Percentiles rank a stretch among this genome's conserved stretches.
Evolutionary conservation across 768 basidiomycete species (phyloP).

Genomic region (Rhodotorula toruloides): DNA sequence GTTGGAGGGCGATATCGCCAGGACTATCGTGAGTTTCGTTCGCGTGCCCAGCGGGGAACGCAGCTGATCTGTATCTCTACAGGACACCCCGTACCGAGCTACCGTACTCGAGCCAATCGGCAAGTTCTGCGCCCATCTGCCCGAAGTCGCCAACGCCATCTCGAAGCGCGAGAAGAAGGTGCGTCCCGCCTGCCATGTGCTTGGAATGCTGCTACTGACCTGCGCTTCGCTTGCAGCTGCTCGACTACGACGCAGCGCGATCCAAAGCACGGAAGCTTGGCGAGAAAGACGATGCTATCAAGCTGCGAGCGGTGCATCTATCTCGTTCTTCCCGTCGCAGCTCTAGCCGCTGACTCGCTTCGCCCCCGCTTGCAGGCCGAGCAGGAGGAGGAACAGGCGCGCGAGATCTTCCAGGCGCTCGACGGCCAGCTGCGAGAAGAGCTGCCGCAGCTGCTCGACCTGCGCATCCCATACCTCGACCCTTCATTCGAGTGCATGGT

Average conservation of each 20-base stretch:
- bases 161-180: conserved; percentile 96
- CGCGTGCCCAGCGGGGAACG: too few relatives aligned
- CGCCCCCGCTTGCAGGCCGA: conserved; percentile 72
- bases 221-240: conserved; percentile 55
- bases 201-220: not conserved
- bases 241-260: conserved; percentile 91
- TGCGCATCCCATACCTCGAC: conserved; percentile 95
- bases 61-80: not conserved
- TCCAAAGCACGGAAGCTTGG: conserved; percentile 81
- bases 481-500: conserved; percentile 98
- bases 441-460: conserved; percentile 83
- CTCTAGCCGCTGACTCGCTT: not conserved
- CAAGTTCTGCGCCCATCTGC: conserved; percentile 94
- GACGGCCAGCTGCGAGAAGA: conserved; percentile 88
- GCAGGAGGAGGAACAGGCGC: conserved; percentile 89
- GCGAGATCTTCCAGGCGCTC: conserved; percentile 86
- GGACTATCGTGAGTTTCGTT: conserved; percentile 68
- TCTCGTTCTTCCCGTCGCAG: not conserved
- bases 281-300: conserved; percentile 90
- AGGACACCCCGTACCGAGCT: conserved; percentile 92
- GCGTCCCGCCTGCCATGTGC: not conserved
- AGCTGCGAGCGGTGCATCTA: conserved; percentile 67
- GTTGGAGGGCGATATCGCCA: conserved; percentile 71
- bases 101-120: conserved; percentile 92
- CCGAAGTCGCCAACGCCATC: conserved; percentile 87